Conservation (phyloP, 2,329 filamentous ascomycete genomes). For the Talaromyces islandicus region DNA sequence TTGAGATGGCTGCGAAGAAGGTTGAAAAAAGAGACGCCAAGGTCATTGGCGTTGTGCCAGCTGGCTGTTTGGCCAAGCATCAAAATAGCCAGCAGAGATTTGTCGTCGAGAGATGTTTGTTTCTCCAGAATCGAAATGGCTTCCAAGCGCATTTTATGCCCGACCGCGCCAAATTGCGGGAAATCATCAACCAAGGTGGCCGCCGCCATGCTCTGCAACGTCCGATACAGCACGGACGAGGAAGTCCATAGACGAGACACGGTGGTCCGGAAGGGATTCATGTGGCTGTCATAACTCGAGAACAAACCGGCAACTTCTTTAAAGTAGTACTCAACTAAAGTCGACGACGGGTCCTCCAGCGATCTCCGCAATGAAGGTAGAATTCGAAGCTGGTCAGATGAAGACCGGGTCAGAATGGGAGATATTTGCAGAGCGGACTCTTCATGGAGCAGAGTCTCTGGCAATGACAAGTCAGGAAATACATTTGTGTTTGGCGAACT, state of each 20-base stretch:
- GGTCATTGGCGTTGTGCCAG: slow-evolving; percentile 53
- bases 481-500: background rate
- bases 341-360: slow-evolving; percentile 46
- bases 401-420: slow-evolving; percentile 11
- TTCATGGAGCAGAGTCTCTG: background rate
- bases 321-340: slow-evolving; percentile 59
- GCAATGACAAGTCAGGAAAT: background rate
- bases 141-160: slow-evolving; percentile 47
- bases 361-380: slow-evolving; percentile 32
- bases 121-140: slow-evolving; percentile 47
- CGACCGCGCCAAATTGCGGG: slow-evolving; percentile 47
- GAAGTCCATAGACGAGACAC: slow-evolving; percentile 53
- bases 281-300: slow-evolving; percentile 58
- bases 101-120: slow-evolving; percentile 45
- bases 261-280: slow-evolving; percentile 57
- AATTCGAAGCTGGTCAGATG: slow-evolving; percentile 10
- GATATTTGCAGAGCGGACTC: slow-evolving; percentile 23
- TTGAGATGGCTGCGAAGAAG: slow-evolving; percentile 36
- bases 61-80: slow-evolving; percentile 55
- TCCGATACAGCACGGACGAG: slow-evolving; percentile 54
- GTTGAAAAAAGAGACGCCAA: slow-evolving; percentile 50
- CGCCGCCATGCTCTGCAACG: slow-evolving; percentile 60
- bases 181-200: slow-evolving; percentile 55
- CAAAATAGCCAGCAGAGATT: slow-evolving; percentile 52
- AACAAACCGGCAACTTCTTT: slow-evolving; percentile 56